Base-by-base conservation (phyloP, 2,329 filamentous ascomycete species). In the Paecilomyces variotii region DNA sequence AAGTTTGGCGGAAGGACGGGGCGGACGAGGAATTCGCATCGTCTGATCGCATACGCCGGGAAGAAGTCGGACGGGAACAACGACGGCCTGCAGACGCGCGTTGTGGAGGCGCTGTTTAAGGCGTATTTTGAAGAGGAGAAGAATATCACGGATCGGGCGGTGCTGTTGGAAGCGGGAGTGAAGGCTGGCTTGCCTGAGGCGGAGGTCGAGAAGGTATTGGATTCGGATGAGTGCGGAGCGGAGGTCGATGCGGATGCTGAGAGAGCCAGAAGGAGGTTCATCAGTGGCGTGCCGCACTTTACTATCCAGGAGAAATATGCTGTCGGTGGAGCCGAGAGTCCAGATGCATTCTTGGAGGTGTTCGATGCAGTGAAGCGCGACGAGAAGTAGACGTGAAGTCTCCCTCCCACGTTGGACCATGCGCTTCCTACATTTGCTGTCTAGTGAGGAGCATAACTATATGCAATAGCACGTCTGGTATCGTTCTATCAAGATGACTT, bases 11-110 rank as follows among this genome's bases (percentile, higher is more conserved):
- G 90, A 57, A 84, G 81, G 63, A 85, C 85, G 4, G 91, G 91
- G 54, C 89, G 87, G 67, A 93, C 90, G 19, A 80, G 90, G 24
- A 88, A 95, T 66, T 88, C 87, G 58, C 91, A 96, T 73, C 83
- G 91, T 2, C 69, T 93, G 60, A 81, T 92, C 52, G 85, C 91
- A 75, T 80, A 91, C 57, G 90, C 73, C 74, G 85, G 79, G 68
- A 77, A 69, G 68, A 85, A 82, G 63, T 65, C 70, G 55, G 63
- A 59, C 32, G 24, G 19, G 5, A 1, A 56, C 74, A 77, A 63
- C 69, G 74, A 53, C 75, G 81, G 52, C 65, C 56, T 81, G 55
- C 83, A 90, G 76, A 85, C 81, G 35, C 74, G 76, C 54, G 80
- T 90, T 11, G 80, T 88, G 26, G 77, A 83, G 64, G 80, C 83